Conservation (phyloP, 768 basidiomycete genomes). For the Lactifluus piperatus region DNA sequence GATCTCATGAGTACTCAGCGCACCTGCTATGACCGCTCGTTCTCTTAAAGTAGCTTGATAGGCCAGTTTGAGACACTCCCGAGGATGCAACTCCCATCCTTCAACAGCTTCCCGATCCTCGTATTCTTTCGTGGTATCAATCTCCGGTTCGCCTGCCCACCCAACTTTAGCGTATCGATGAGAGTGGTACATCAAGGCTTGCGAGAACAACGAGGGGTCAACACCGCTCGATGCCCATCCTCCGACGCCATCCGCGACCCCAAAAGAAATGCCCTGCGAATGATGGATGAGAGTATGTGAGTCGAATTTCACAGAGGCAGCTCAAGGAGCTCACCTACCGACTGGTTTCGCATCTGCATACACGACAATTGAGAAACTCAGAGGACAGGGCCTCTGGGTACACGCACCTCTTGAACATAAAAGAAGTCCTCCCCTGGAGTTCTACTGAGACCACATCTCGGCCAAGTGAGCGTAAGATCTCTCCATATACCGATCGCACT, state of each 20-base stretch:
- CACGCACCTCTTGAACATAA: slow-evolving; percentile 59
- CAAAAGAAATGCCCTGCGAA: slow-evolving; percentile 62
- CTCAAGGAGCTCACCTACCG: slow-evolving; percentile 45
- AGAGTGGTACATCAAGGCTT: slow-evolving; percentile 84
- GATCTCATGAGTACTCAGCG: neutral
- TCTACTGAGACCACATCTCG: slow-evolving; percentile 32
- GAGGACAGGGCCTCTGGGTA: neutral
- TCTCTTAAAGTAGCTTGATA: slow-evolving; percentile 66
- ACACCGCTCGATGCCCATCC: slow-evolving; percentile 82
- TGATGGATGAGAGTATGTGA: slow-evolving; percentile 8
- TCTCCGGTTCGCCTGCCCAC: slow-evolving; percentile 80
- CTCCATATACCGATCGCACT: slow-evolving; percentile 61
- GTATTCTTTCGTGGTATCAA: slow-evolving; percentile 67
- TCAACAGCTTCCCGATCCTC: slow-evolving; percentile 55
- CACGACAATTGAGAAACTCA: neutral
- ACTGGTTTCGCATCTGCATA: slow-evolving; percentile 62
- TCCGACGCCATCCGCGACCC: slow-evolving; percentile 89
- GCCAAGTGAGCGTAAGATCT: slow-evolving; percentile 46
- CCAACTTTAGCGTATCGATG: slow-evolving; percentile 61
- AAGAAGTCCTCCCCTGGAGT: slow-evolving; percentile 55
- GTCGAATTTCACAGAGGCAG: slow-evolving; percentile 2
- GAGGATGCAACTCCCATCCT: slow-evolving; percentile 60
- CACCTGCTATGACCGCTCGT: slow-evolving; percentile 34
- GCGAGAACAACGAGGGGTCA: slow-evolving; percentile 85
- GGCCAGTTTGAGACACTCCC: slow-evolving; percentile 63